phyloP scores from a whole-genome alignment of 2,329 filamentous ascomycete species.

The Calcarisporium arbuscula region DNA sequence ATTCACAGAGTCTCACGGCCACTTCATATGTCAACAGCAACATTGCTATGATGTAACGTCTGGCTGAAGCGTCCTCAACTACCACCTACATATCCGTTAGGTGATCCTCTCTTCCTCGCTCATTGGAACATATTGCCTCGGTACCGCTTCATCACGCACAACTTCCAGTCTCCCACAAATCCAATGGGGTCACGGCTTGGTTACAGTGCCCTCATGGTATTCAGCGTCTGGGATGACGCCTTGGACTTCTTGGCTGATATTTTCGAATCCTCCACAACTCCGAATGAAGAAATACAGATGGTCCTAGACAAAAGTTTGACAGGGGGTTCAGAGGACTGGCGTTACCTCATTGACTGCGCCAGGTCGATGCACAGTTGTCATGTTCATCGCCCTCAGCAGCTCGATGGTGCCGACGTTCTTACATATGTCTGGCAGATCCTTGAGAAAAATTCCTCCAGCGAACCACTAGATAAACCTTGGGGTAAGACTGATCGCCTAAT shows the following conservation, averaged over 20 bases:
- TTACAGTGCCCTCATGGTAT: slow-evolving; percentile 20
- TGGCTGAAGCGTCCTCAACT: too few relatives aligned
- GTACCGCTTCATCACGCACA: too few relatives aligned
- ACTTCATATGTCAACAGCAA: too few relatives aligned
- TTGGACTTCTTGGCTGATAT: slow-evolving; percentile 24
- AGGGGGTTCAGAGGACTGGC: slow-evolving; percentile 27
- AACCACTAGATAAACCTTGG: slow-evolving; percentile 19
- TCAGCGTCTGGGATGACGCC: slow-evolving; percentile 25
- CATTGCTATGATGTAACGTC: too few relatives aligned
- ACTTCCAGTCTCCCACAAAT: too few relatives aligned
- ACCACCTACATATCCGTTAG: too few relatives aligned
- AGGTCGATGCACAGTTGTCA: slow-evolving; percentile 17
- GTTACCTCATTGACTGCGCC: slow-evolving; percentile 26
- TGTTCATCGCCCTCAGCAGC: slow-evolving; percentile 9
- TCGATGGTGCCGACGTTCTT: slow-evolving; percentile 27
- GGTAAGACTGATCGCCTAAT: slow-evolving; percentile 29
- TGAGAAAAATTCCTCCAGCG: slow-evolving; percentile 5
- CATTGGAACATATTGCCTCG: too few relatives aligned
- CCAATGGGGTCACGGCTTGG: slow-evolving; percentile 15
- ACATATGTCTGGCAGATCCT: slow-evolving; percentile 22
- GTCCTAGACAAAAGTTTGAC: slow-evolving; percentile 24
- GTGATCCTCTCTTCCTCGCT: too few relatives aligned
- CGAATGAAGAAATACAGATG: slow-evolving; percentile 18
- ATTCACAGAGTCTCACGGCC: too few relatives aligned
- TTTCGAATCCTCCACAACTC: slow-evolving; percentile 18